phyloP scores from a whole-genome alignment of 352 stramenopile species.

The Phytophthora nicotianae region DNA sequence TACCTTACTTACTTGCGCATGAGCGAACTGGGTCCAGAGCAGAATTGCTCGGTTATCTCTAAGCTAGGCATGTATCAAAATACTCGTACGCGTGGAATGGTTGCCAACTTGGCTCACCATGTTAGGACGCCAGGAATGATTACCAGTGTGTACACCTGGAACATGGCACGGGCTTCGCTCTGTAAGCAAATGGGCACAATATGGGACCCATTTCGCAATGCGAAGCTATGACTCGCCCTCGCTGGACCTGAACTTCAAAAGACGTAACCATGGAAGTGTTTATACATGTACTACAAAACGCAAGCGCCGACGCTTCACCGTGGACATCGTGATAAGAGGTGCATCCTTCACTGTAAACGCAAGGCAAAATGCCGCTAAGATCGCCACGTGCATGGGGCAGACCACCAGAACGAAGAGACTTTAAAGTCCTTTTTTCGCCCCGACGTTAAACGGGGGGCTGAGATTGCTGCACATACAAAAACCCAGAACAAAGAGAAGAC shows the following conservation, averaged over 20 bases:
- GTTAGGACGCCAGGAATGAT: conserved; percentile 13
- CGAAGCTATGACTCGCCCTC: conserved; percentile 17
- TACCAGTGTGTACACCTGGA: not conserved
- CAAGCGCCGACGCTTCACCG: not conserved
- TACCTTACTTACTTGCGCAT: too few species aligned
- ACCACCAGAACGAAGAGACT: conserved; percentile 39
- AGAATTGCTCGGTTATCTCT: too few species aligned
- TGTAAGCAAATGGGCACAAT: conserved; percentile 11
- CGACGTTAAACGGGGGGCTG: conserved; percentile 26
- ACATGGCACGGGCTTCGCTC: conserved; percentile 5
- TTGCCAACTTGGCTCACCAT: not conserved
- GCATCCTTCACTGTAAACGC: conserved; percentile 7
- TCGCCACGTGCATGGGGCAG: conserved; percentile 1
- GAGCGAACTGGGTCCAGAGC: too few species aligned
- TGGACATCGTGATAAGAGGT: not conserved
- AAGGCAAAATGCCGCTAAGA: conserved; percentile 7
- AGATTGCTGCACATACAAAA: conserved; percentile 22
- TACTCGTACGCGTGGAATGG: too few species aligned
- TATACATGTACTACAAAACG: conserved; percentile 7
- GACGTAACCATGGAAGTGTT: too few species aligned
- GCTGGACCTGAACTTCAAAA: too few species aligned
- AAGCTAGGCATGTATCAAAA: too few species aligned
- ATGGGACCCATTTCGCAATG: conserved; percentile 9
- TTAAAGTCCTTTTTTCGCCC: conserved; percentile 11
- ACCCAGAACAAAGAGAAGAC: conserved; percentile 23